These are phyloP conservation scores for Cryptococcus jaspeensis DNA, from an alignment of 1,284 basidiomycete species.

Conservation along the genomic window DNA sequence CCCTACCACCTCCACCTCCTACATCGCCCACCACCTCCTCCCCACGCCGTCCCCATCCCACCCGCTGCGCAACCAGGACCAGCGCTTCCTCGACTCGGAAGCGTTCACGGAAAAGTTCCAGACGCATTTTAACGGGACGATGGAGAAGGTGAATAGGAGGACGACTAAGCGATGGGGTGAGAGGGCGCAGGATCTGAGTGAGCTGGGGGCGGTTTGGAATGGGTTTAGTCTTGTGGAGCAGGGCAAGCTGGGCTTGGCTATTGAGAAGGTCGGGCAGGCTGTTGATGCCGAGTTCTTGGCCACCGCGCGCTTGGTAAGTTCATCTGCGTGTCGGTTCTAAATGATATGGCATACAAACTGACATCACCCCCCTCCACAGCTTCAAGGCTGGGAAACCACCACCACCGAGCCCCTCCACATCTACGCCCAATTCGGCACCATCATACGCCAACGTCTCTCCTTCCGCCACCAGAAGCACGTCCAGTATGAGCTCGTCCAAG, in stretches of 20 bases:
- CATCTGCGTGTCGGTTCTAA: background rate
- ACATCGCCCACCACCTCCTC: slow-evolving; percentile 57
- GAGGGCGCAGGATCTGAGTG: slow-evolving; percentile 83
- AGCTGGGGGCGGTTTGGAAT: slow-evolving; percentile 92
- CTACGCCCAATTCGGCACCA: slow-evolving; percentile 89
- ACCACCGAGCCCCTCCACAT: slow-evolving; percentile 96
- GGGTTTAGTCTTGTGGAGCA: slow-evolving; percentile 79
- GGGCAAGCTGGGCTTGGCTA: slow-evolving; percentile 41
- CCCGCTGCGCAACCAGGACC: slow-evolving; percentile 81
- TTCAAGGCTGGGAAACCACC: slow-evolving; percentile 85
- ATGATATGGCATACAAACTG: background rate
- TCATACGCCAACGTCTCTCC: slow-evolving; percentile 88
- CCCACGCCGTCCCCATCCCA: slow-evolving; percentile 85
- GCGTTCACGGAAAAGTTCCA: slow-evolving; percentile 96
- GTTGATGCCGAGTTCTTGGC: slow-evolving; percentile 91
- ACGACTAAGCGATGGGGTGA: slow-evolving; percentile 94
- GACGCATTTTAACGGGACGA: slow-evolving; percentile 79
- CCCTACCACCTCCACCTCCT: slow-evolving; percentile 31
- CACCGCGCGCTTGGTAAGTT: slow-evolving; percentile 76
- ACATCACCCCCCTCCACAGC: slow-evolving; percentile 53
- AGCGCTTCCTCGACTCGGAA: slow-evolving; percentile 93
- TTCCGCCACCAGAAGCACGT: slow-evolving; percentile 98
- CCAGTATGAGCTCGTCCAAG: slow-evolving; percentile 95
- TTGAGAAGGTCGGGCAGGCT: slow-evolving; percentile 72
- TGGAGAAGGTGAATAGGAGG: slow-evolving; percentile 94